Evolutionary conservation across 441 rosid genomes (phyloP).

Genomic region (Mallotus repandus): DNA sequence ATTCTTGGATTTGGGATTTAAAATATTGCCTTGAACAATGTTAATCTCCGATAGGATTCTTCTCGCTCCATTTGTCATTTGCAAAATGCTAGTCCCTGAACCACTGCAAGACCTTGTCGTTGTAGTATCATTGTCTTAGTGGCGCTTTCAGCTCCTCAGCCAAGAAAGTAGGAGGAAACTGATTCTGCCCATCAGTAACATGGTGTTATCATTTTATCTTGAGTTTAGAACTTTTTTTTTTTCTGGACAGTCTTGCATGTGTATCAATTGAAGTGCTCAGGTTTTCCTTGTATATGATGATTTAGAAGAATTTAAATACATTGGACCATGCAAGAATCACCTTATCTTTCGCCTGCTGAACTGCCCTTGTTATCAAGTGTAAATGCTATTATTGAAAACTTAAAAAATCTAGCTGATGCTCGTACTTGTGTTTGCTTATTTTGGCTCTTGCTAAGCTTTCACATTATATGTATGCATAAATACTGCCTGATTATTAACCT

Average conservation of each 20-base stretch:
- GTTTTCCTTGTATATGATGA: neutral
- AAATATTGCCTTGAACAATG: neutral
- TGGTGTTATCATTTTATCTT: neutral
- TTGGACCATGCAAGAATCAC: neutral
- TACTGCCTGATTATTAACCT: neutral
- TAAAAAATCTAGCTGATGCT: neutral
- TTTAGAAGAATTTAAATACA: neutral
- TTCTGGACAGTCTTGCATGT: too few relatives aligned
- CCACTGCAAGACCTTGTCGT: neutral
- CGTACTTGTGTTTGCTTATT: neutral
- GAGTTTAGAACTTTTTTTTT: neutral
- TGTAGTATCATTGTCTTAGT: too few relatives aligned
- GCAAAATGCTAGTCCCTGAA: neutral
- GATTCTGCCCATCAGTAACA: neutral
- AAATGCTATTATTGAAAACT: neutral
- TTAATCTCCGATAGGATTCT: neutral
- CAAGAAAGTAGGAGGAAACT: neutral
- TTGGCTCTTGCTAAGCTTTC: neutral
- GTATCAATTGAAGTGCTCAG: neutral
- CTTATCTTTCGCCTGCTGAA: neutral
- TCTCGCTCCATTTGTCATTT: neutral
- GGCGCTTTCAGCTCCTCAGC: too few relatives aligned
- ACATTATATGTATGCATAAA: neutral
- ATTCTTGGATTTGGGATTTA: neutral
- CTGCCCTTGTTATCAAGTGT: neutral